Evolutionary conservation across 305 asterid genomes (phyloP).

Genomic region (Solanum hybrid): DNA sequence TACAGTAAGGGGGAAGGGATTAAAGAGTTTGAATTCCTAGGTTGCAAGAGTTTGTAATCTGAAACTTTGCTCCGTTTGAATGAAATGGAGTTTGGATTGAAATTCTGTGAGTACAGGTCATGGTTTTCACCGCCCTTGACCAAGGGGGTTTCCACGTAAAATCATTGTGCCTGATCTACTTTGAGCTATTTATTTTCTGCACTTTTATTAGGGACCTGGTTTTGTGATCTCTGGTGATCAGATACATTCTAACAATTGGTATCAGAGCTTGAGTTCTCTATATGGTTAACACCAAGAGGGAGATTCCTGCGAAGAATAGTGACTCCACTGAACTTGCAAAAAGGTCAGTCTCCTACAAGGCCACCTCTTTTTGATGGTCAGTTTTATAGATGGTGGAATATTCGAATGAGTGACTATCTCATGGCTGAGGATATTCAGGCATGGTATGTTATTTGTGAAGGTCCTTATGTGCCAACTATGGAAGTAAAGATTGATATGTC

Average conservation of each 20-base stretch:
- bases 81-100: neutral
- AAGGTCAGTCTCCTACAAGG: neutral
- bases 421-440: neutral
- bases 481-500: no score
- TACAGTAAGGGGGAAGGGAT: neutral
- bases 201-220: neutral
- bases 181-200: neutral
- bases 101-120: neutral
- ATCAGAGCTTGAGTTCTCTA: neutral
- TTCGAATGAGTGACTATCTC: neutral
- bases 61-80: neutral
- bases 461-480: no score
- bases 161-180: neutral
- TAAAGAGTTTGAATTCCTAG: neutral
- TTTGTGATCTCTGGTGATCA: neutral
- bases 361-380: neutral
- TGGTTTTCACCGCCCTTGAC: neutral
- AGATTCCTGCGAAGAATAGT: neutral
- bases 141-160: neutral
- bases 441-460: no score
- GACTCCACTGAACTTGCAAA: neutral
- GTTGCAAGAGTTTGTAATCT: neutral
- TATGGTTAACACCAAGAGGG: neutral
- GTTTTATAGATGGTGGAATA: neutral
- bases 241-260: neutral